phyloP scores from a whole-genome alignment of 768 basidiomycete species.

The Suillus bovinus region DNA sequence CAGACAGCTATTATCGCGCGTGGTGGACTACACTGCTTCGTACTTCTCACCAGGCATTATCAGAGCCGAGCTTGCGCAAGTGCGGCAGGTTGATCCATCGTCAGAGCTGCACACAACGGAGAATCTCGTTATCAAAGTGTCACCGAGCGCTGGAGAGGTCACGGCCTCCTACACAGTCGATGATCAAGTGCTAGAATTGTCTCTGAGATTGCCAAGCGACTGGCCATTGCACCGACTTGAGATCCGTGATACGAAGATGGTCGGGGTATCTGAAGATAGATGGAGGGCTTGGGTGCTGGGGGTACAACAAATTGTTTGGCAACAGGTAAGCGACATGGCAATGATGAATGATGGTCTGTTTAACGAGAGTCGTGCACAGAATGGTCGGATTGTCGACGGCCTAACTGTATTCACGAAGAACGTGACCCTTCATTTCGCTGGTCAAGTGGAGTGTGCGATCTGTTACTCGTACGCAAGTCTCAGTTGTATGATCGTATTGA shows the following conservation, averaged over 20 bases:
- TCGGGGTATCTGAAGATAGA: conserved; percentile 85
- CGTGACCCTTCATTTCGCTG: conserved; percentile 90
- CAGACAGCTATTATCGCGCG: conserved; percentile 75
- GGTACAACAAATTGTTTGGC: conserved; percentile 87
- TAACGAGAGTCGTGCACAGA: conserved; percentile 44
- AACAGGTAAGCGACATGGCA: conserved; percentile 57
- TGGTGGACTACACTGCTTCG: conserved; percentile 76
- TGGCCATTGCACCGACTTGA: conserved; percentile 91
- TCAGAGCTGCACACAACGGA: conserved; percentile 67
- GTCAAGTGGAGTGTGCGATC: conserved; percentile 94
- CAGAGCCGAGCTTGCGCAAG: conserved; percentile 73
- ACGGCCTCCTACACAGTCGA: conserved; percentile 85
- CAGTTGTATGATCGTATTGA: neutral
- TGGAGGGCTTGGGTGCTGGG: conserved; percentile 95
- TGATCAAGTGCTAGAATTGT: conserved; percentile 91
- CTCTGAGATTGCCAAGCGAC: conserved; percentile 80
- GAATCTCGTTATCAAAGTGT: conserved; percentile 78
- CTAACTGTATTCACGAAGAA: conserved; percentile 92
- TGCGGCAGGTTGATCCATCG: conserved; percentile 54
- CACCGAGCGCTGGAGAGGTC: conserved; percentile 74
- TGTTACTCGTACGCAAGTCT: conserved; percentile 75
- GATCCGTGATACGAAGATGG: conserved; percentile 77
- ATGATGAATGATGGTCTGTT: neutral
- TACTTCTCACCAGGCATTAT: conserved; percentile 92
- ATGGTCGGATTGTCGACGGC: conserved; percentile 88